Base-by-base conservation (phyloP, 306 rosid species). In the Vachellia collinsii region DNA sequence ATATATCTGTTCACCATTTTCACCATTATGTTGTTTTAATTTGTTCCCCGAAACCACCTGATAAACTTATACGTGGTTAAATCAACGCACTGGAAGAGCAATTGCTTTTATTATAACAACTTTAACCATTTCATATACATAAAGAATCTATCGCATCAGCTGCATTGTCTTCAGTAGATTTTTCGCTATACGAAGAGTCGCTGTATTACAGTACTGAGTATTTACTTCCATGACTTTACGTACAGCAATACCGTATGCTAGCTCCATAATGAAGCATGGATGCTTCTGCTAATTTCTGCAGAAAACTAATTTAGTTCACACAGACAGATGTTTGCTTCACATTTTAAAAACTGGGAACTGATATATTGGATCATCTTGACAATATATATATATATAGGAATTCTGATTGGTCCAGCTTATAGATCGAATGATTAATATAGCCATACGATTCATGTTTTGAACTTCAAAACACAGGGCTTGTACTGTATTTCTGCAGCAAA, bases 1-100 rank as follows among this genome's bases (percentile, higher is more conserved):
- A 50, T 17, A 50, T 11, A 46, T 50, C 5, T 50, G 6, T 50
- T 50, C 48, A 44, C 11, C 48, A 10, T 50, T 3, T 50, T 50
- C 56, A 50, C 56, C 56, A 50, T 50, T 50, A 50, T 14, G 4
- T 50, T 19, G 25, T n/a, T 54, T 54, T 54, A 54, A 19, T 81
- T 63, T 76, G 58, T 38, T 79, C 72, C 47, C 1, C 10, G 42
- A 56, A 42, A 53, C 66, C 66, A 65, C 61, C 59, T 69, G 44
- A 36, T 51, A 36, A 58, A 8, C 6, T 63, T 48, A 61, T 82
- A 74, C 58, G 36, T 43, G 2, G 66, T 50, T 79, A 46, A 76
- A 54, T 48, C 5, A 70, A 20, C 70, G 25, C 37, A 29, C 59
- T 50, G 48, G 43, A 4, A 38, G 61, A n/a, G 23, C 19, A n/a